These are phyloP conservation scores for Sonneratia caseolaris DNA, from an alignment of 345 rosid species.

Conservation along the genomic window DNA sequence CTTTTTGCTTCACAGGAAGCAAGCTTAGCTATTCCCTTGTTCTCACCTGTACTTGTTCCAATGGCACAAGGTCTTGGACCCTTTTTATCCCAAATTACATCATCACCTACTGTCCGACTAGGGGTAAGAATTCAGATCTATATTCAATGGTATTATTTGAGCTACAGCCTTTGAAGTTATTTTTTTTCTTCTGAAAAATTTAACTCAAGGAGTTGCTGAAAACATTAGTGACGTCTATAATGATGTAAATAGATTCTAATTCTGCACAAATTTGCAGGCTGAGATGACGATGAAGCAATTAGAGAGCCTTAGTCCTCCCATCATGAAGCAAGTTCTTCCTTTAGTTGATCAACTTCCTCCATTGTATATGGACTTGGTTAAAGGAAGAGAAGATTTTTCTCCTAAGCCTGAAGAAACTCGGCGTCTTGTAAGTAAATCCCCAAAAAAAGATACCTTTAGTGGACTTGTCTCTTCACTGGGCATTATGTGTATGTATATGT, in stretches of 20 bases:
- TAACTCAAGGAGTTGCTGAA: not conserved
- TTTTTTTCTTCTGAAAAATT: not conserved
- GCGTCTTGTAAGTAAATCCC: slow-evolving; percentile 58
- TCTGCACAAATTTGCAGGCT: slow-evolving; percentile 42
- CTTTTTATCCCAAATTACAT: slow-evolving; percentile 58
- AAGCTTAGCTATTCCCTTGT: slow-evolving; percentile 78
- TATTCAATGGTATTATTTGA: not conserved
- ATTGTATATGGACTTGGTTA: slow-evolving; percentile 81
- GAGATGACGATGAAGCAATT: slow-evolving; percentile 90
- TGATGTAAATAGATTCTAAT: not conserved
- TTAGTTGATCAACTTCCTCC: slow-evolving; percentile 94
- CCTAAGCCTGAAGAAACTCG: slow-evolving; percentile 97
- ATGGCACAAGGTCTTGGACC: slow-evolving; percentile 95
- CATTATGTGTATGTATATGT: not conserved
- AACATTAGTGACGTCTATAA: not conserved
- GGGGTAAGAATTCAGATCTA: slow-evolving; percentile 46
- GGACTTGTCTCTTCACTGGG: not conserved
- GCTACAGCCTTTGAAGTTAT: not conserved
- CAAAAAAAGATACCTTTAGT: not conserved
- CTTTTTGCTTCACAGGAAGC: slow-evolving; percentile 54
- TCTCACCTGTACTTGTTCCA: slow-evolving; percentile 89
- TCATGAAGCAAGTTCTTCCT: slow-evolving; percentile 94
- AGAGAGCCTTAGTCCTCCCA: slow-evolving; percentile 83
- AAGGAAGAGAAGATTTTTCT: slow-evolving; percentile 89
- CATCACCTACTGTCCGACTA: slow-evolving; percentile 66